These are phyloP conservation scores for Musa acuminata DNA, from an alignment of 176 grass and related monocot genomes.

Conservation along the genomic window DNA sequence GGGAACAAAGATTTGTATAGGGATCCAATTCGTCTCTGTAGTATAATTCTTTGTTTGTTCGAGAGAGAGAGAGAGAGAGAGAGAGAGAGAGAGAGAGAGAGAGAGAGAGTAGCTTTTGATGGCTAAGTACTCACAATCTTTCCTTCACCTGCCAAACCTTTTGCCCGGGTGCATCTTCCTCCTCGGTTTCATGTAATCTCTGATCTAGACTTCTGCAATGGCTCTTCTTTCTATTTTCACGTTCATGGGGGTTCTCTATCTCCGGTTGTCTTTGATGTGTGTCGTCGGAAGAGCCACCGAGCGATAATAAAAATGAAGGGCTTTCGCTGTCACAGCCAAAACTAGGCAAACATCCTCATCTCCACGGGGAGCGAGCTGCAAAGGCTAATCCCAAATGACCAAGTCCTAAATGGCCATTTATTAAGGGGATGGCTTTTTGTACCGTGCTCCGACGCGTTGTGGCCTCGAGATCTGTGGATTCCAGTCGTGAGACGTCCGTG, in stretches of 20 bases:
- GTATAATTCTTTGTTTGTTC: slow-evolving; percentile 9
- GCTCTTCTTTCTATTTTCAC: not conserved
- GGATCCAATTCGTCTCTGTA: slow-evolving; percentile 3
- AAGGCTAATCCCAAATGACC: not conserved
- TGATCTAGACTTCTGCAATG: not conserved
- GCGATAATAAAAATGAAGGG: not conserved
- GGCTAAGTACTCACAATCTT: no score
- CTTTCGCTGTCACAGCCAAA: not conserved
- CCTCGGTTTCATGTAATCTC: no score
- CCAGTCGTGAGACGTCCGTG: no score
- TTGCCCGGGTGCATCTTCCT: no score
- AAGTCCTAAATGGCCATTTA: slow-evolving; percentile 1
- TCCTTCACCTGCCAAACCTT: no score
- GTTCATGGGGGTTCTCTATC: not conserved
- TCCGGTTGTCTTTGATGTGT: not conserved
- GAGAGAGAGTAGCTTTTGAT: no score
- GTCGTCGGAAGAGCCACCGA: not conserved
- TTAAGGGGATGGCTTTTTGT: not conserved
- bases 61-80: not conserved
- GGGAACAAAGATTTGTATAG: slow-evolving; percentile 9
- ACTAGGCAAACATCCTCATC: not conserved
- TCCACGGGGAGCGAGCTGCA: not conserved
- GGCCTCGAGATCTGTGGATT: no score
- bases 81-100: no score
- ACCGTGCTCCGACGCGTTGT: no score